Percentiles rank a stretch among this genome's conserved stretches.
Conservation (phyloP, 2,329 filamentous ascomycete genomes). For the Drechslerella coelobrocha region DNA sequence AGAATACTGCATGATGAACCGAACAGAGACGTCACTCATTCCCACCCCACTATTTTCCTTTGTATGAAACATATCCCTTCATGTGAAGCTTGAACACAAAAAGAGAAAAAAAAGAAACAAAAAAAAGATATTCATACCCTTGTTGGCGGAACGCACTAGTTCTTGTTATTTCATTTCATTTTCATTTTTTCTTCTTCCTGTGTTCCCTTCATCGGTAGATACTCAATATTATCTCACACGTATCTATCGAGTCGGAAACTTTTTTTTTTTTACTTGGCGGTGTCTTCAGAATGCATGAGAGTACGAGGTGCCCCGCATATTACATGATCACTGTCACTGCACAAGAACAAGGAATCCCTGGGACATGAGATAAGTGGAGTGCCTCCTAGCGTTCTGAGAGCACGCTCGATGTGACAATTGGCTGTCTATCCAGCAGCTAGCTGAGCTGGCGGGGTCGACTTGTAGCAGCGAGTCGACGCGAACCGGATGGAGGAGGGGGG, state of each 20-base stretch:
- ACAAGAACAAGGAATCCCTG: no score
- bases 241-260: not conserved
- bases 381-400: slow-evolving; percentile 34
- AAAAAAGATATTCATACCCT: slow-evolving; percentile 10
- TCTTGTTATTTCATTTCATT: not conserved
- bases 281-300: slow-evolving; percentile 31
- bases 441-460: no score
- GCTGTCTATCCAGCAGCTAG: slow-evolving; percentile 1
- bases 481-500: not conserved
- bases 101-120: slow-evolving; percentile 27
- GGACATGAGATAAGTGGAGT: slow-evolving; percentile 20
- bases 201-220: not conserved
- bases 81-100: slow-evolving; percentile 21
- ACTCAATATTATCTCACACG: not conserved
- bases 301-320: slow-evolving; percentile 20
- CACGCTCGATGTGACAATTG: not conserved
- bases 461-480: not conserved
- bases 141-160: slow-evolving; percentile 38
- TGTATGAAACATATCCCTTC: slow-evolving; percentile 16
- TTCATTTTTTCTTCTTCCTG: slow-evolving; percentile 4
- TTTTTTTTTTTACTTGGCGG: slow-evolving; percentile 10
- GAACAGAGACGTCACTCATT: slow-evolving; percentile 41
- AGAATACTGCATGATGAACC: slow-evolving; percentile 8
- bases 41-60: slow-evolving; percentile 14
- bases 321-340: no score